Percentiles rank a stretch among this genome's conserved stretches.
Evolutionary conservation across 768 basidiomycete species (phyloP).

Genomic region (Serendipita sp.): DNA sequence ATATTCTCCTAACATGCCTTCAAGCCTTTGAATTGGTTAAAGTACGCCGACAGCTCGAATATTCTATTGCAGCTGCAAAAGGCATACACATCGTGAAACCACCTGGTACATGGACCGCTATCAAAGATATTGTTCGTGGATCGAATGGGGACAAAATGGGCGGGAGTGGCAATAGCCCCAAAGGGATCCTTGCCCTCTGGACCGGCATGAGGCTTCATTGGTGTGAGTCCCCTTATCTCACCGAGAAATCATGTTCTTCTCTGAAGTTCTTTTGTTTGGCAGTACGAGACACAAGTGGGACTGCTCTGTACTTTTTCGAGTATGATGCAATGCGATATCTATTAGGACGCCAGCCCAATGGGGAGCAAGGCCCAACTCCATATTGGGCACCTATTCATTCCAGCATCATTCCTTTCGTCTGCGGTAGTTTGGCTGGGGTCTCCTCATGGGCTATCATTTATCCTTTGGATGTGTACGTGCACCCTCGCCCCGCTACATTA

Average conservation of each 20-base stretch:
- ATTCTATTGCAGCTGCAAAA: slow-evolving; percentile 70
- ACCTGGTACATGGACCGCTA: slow-evolving; percentile 63
- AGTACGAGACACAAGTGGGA: slow-evolving; percentile 84
- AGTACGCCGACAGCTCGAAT: slow-evolving; percentile 84
- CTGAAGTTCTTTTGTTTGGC: background rate
- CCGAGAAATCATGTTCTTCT: slow-evolving; percentile 6
- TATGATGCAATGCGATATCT: slow-evolving; percentile 86
- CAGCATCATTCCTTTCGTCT: slow-evolving; percentile 76
- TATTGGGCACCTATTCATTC: slow-evolving; percentile 69
- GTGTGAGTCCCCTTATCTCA: slow-evolving; percentile 26
- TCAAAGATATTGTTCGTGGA: slow-evolving; percentile 54
- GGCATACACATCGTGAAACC: slow-evolving; percentile 57
- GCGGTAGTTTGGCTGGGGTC: slow-evolving; percentile 82
- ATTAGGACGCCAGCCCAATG: slow-evolving; percentile 58
- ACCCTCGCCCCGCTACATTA: background rate
- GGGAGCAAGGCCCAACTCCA: slow-evolving; percentile 72
- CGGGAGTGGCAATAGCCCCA: background rate
- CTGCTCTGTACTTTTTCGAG: slow-evolving; percentile 83
- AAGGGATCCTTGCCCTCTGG: slow-evolving; percentile 52
- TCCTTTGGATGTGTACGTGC: slow-evolving; percentile 75
- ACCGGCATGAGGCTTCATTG: slow-evolving; percentile 82
- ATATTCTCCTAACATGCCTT: background rate
- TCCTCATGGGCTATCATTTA: slow-evolving; percentile 68
- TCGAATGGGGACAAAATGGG: slow-evolving; percentile 11
- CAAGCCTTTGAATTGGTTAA: slow-evolving; percentile 90